phyloP scores from a whole-genome alignment of 495 filamentous ascomycete species.

The Daldinia decipiens region DNA sequence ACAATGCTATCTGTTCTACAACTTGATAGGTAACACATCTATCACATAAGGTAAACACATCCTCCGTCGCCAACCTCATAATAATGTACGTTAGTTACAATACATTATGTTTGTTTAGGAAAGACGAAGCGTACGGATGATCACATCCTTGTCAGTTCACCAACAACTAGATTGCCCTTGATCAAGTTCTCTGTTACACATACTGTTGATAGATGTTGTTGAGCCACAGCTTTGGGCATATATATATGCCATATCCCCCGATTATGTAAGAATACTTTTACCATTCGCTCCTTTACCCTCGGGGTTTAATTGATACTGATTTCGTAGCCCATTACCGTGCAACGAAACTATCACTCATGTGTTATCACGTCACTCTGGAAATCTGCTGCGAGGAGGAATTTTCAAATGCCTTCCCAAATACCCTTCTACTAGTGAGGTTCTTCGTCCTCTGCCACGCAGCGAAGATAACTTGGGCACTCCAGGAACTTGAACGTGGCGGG shows the following conservation, averaged over 20 bases:
- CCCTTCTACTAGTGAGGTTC: neutral
- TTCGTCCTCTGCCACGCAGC: slow-evolving; percentile 15
- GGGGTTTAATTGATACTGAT: neutral
- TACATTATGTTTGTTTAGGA: neutral
- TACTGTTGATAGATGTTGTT: neutral
- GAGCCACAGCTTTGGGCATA: neutral
- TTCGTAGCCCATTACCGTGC: too few relatives aligned
- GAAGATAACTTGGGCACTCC: neutral
- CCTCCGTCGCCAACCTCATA: neutral
- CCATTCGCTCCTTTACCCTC: neutral
- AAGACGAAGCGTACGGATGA: neutral
- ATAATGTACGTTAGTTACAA: neutral
- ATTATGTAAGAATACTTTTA: neutral
- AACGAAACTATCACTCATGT: slow-evolving; percentile 9
- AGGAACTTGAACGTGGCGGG: neutral
- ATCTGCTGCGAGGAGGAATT: slow-evolving; percentile 20
- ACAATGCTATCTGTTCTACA: neutral
- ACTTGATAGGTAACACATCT: neutral
- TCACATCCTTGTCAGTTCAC: neutral
- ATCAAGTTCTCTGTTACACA: neutral
- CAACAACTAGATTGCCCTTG: neutral
- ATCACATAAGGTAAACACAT: neutral
- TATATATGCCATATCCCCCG: neutral
- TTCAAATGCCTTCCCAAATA: slow-evolving; percentile 12
- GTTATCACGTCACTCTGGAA: slow-evolving; percentile 8